Evolutionary conservation across 1,284 basidiomycete species (phyloP), one percentile per base, ranked within the genome.

Genomic region (Trichosporon faecale): DNA sequence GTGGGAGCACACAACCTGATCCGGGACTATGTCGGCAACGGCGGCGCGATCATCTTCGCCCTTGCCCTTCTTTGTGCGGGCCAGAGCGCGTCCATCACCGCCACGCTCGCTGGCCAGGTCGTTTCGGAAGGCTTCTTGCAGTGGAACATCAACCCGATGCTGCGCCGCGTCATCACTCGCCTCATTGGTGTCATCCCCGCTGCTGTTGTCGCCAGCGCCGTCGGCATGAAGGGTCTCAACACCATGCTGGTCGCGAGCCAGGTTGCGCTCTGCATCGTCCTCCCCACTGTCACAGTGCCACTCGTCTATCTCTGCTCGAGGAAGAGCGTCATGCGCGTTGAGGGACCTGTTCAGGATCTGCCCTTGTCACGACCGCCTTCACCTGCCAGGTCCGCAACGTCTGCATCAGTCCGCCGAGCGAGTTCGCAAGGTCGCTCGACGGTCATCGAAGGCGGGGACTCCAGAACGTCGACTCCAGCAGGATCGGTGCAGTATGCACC

Each of bases 71-170:
- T 97, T 9, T 90, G 91, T 46, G 79, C 94, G 0, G 95, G 95
- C 3, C 94, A 98, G 85, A 94, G 92, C 74, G 93, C 96, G 0
- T 93, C 91, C 9, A 89, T 98, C 72, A 93, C 97, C 1, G 95
- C 93, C 7, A 98, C 95, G 0, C 87, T 98, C 12, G 92, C 94
- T 0, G 96, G 95, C 27, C 87, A 98, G 83, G 90, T 95, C 60
- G 91, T 98, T 37, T 91, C 91, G 0, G 96, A 98, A 83, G 96
- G 96, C 0, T 97, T 98, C 83, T 87, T 99, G 72, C 88, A 89
- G 69, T 98, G 95, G 95, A 88, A 88, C 66, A 88, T 94, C 64
- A 91, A 92, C 68, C 92, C 94, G 12, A 86, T 93, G 61, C 78
- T 92, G 55, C 89, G 95, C 9, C 89, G 95, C 8, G 82, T 96